Conservation (phyloP, 2,329 filamentous ascomycete genomes). For the Ophiostoma pallidulum region DNA sequence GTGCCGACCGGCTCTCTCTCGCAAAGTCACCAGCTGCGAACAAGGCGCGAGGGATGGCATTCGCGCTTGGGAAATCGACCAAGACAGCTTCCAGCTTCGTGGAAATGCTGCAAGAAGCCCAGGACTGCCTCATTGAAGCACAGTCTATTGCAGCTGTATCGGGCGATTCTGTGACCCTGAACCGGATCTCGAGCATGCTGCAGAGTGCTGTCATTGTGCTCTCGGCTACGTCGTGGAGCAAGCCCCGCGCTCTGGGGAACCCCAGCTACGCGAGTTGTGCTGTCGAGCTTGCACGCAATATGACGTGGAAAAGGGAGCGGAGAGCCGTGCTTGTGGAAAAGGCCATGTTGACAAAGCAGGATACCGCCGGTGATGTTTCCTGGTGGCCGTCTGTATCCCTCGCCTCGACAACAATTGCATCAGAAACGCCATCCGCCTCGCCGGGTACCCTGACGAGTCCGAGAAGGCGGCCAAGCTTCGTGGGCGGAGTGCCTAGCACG, state of each 20-base stretch:
- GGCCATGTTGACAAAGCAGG: slow-evolving; percentile 27
- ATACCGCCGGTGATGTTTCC: slow-evolving; percentile 10
- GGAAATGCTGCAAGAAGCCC: slow-evolving; percentile 53
- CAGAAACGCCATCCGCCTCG: no score
- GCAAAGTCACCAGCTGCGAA: slow-evolving; percentile 29
- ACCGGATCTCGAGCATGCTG: slow-evolving; percentile 52
- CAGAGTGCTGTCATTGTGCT: slow-evolving; percentile 58
- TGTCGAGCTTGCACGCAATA: slow-evolving; percentile 59
- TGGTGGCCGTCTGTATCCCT: slow-evolving; percentile 23
- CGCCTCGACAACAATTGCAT: neutral
- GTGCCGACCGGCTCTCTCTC: slow-evolving; percentile 28
- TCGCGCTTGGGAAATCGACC: slow-evolving; percentile 16
- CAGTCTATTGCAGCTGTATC: slow-evolving; percentile 47
- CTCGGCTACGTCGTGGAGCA: slow-evolving; percentile 47
- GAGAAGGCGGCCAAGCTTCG: slow-evolving; percentile 34
- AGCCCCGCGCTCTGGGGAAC: slow-evolving; percentile 36
- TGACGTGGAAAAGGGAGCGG: slow-evolving; percentile 57
- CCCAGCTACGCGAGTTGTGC: slow-evolving; percentile 53
- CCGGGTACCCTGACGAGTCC: slow-evolving; percentile 11
- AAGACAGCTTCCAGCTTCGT: slow-evolving; percentile 38
- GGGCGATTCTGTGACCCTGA: slow-evolving; percentile 50
- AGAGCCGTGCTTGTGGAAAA: slow-evolving; percentile 43
- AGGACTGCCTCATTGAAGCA: slow-evolving; percentile 55
- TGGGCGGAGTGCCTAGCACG: slow-evolving; percentile 10
- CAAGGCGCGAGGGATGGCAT: slow-evolving; percentile 17